Conservation (phyloP, 2,329 filamentous ascomycete genomes). For the Trichoderma pleuroti region DNA sequence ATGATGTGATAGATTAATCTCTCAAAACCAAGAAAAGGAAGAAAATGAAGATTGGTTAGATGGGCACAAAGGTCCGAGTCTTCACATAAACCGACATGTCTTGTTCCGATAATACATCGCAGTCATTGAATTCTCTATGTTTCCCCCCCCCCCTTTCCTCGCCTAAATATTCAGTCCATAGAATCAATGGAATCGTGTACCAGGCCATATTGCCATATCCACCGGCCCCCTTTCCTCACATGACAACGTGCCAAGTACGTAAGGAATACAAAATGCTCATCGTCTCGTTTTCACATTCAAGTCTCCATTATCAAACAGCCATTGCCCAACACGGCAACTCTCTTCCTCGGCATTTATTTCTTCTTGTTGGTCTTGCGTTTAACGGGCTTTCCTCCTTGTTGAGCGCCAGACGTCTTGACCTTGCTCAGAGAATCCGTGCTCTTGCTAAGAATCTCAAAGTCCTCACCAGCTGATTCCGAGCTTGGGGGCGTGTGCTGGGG, state of each 20-base stretch:
- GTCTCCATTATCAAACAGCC: background rate
- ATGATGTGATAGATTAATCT: slow-evolving; percentile 58
- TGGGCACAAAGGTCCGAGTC: background rate
- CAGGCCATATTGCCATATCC: background rate
- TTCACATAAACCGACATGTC: background rate
- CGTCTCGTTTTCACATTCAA: slow-evolving; percentile 1
- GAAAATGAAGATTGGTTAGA: background rate
- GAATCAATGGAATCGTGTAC: background rate
- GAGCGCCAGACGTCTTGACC: slow-evolving; percentile 48
- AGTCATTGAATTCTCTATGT: background rate
- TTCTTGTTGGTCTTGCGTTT: slow-evolving; percentile 19
- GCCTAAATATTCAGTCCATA: background rate
- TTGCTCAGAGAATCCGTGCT: slow-evolving; percentile 53
- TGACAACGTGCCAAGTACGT: background rate
- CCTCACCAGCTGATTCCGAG: slow-evolving; percentile 56
- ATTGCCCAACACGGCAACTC: background rate
- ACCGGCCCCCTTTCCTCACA: background rate
- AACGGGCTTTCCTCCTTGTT: slow-evolving; percentile 45
- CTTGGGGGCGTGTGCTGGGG: slow-evolving; percentile 52
- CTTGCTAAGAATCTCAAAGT: slow-evolving; percentile 63
- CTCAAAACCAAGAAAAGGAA: background rate
- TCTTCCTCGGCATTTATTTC: background rate
- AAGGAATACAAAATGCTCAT: background rate
- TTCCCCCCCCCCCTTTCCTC: background rate
- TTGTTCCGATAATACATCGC: background rate